Percentiles rank a stretch among this genome's conserved stretches.
Conservation (phyloP, 2,329 filamentous ascomycete species). For the Blastomyces emzantsi region DNA sequence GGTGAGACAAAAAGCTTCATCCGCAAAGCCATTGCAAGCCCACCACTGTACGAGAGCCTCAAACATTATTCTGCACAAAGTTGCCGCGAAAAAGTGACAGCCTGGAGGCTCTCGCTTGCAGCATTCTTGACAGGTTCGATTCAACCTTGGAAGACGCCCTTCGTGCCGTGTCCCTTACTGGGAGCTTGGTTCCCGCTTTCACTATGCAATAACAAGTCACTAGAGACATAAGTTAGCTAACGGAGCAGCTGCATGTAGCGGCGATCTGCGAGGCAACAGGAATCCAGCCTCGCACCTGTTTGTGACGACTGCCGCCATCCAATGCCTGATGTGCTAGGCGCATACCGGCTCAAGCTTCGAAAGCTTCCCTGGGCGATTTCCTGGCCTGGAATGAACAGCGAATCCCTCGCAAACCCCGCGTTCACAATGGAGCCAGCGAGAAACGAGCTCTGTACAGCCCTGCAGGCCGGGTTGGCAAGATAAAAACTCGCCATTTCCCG, state of each 20-base stretch:
- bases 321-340: not conserved
- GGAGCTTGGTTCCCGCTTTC: not conserved
- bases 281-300: not conserved
- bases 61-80: no score
- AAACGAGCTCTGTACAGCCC: not conserved
- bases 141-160: not conserved
- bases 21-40: no score
- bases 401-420: not conserved
- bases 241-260: not conserved
- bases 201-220: no score
- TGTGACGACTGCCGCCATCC: not conserved
- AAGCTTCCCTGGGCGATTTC: not conserved
- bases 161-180: not conserved
- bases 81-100: no score
- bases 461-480: no score
- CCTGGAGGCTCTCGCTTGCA: no score
- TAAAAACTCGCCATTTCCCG: not conserved
- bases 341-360: not conserved
- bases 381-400: not conserved
- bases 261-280: not conserved
- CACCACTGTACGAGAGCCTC: no score
- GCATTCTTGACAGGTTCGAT: not conserved
- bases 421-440: not conserved
- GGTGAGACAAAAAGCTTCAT: no score
- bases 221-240: not conserved